Conservation (phyloP, 495 filamentous ascomycete genomes). For the Chaetomium fimeti region DNA sequence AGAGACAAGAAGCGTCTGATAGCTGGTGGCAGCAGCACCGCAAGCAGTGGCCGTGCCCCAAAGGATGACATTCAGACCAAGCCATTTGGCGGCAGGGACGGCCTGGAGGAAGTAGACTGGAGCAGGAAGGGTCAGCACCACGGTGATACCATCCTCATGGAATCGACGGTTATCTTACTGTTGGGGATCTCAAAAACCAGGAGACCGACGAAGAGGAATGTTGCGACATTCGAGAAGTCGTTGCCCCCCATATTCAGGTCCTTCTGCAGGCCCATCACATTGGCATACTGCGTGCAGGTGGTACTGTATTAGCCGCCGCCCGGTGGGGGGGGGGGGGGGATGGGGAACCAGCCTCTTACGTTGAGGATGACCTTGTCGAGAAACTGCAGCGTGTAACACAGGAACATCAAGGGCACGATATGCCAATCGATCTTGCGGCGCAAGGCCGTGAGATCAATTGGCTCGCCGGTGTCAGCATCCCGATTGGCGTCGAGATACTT, state of each 20-base stretch:
- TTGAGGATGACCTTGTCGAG: slow-evolving; percentile 66
- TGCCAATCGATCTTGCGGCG: slow-evolving; percentile 41
- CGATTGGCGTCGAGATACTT: slow-evolving; percentile 38
- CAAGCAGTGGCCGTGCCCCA: slow-evolving; percentile 49
- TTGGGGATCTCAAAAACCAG: slow-evolving; percentile 40
- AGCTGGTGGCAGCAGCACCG: slow-evolving; percentile 39
- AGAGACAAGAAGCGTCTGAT: slow-evolving; percentile 42
- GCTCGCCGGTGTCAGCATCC: slow-evolving; percentile 20
- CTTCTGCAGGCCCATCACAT: slow-evolving; percentile 38
- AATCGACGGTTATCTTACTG: slow-evolving; percentile 21
- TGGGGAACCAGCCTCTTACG: slow-evolving; percentile 22
- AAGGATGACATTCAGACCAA: slow-evolving; percentile 54
- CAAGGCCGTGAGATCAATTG: slow-evolving; percentile 29
- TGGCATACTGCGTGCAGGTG: slow-evolving; percentile 33
- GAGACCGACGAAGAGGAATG: slow-evolving; percentile 39
- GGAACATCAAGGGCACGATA: slow-evolving; percentile 55
- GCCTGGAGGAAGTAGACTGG: slow-evolving; percentile 48
- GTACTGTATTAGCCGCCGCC: slow-evolving; percentile 13
- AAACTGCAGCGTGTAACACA: slow-evolving; percentile 63
- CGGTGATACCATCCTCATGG: not conserved
- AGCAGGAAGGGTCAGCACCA: not conserved
- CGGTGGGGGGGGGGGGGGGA: not conserved
- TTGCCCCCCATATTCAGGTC: slow-evolving; percentile 40
- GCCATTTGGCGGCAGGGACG: slow-evolving; percentile 56
- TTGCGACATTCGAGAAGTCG: slow-evolving; percentile 40